Base-by-base conservation (phyloP, 176 grass and related monocot species). In the Phyllostachys edulis region DNA sequence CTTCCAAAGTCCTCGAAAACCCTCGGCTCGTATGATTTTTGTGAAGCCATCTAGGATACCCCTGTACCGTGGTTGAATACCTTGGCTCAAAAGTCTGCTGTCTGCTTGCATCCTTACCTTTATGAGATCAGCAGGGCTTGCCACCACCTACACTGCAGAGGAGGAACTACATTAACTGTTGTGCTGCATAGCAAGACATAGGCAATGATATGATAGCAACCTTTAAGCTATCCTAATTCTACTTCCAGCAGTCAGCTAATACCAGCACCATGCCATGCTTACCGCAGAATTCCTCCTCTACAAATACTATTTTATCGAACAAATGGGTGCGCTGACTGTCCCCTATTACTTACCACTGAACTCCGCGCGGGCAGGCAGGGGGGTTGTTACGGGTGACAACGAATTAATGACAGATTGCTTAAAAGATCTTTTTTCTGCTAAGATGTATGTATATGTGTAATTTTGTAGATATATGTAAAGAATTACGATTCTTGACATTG, bases 51-150 rank as follows among this genome's bases (percentile, higher is more conserved):
- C 88, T 27, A 78, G 49, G 2, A 83, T 49, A 62, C 94, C 92
- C 3, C 47, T 72, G 63, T 97, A 92, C 18, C 93, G 70, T 60
- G 90, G 87, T 75, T 64, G 87, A 15, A 79, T 84, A n/a, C 67
- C 87, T 85, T 92, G 82, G 75, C 40, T 81, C 15, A 88, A 46
- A 67, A 90, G 63, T 67, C 69, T 89, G 44, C 92, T 63, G 63
- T 97, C 90, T 63, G 92, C 94, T 89, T 97, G 94, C 92, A 94
- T 97, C 86, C 94, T 87, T 18, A 97, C 80, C 90, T 97, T 97
- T 21, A 94, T 92, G 40, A 97, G 90, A 80, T 97, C 94, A 38
- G 92, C 90, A 50, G 94, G 94, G 81, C 92, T 97, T 23, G 92
- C 57, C 73, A 94, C 42, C 39, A 97, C 84, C 94, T 97, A 77